phyloP scores from a whole-genome alignment of 257 asterid species.

The Solanum bulbocastanum region DNA sequence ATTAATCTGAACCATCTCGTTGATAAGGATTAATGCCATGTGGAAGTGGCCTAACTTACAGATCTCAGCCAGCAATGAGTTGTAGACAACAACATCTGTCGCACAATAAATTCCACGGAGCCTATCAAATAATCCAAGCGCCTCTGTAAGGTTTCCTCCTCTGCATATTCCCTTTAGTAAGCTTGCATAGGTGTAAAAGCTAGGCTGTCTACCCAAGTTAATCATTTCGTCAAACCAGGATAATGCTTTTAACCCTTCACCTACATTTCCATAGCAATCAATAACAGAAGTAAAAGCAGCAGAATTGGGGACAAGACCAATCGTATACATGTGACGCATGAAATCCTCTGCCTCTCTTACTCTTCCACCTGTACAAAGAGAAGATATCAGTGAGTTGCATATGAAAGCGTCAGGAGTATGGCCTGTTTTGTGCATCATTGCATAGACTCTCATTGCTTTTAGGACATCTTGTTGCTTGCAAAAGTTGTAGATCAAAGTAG shows the following conservation, averaged over 20 bases:
- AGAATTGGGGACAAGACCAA: slow-evolving; percentile 46
- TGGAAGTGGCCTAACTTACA: slow-evolving; percentile 41
- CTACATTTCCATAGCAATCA: slow-evolving; percentile 40
- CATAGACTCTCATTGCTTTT: slow-evolving; percentile 43
- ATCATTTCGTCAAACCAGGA: slow-evolving; percentile 57
- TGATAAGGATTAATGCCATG: slow-evolving; percentile 33
- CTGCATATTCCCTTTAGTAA: slow-evolving; percentile 64
- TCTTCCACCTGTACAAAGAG: slow-evolving; percentile 53
- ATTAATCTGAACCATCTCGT: slow-evolving; percentile 49
- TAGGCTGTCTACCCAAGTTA: slow-evolving; percentile 52
- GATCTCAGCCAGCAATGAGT: slow-evolving; percentile 46
- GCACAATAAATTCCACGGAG: slow-evolving; percentile 35
- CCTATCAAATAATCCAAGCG: slow-evolving; percentile 37
- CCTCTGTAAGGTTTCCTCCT: slow-evolving; percentile 50
- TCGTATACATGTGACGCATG: slow-evolving; percentile 42
- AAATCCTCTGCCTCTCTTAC: slow-evolving; percentile 56
- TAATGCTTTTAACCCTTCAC: slow-evolving; percentile 55
- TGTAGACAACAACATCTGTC: slow-evolving; percentile 43
- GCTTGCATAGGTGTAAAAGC: slow-evolving; percentile 49
- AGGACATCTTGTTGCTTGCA: slow-evolving; percentile 46
- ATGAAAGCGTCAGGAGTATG: slow-evolving; percentile 30
- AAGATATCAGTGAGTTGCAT: slow-evolving; percentile 51
- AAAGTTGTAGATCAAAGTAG: slow-evolving; percentile 51
- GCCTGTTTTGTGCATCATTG: slow-evolving; percentile 45
- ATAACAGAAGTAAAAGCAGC: slow-evolving; percentile 54